Percentiles rank a stretch among this genome's conserved stretches.
Conservation (phyloP, 2,329 filamentous ascomycete species). For the Epichloe hybrida region DNA sequence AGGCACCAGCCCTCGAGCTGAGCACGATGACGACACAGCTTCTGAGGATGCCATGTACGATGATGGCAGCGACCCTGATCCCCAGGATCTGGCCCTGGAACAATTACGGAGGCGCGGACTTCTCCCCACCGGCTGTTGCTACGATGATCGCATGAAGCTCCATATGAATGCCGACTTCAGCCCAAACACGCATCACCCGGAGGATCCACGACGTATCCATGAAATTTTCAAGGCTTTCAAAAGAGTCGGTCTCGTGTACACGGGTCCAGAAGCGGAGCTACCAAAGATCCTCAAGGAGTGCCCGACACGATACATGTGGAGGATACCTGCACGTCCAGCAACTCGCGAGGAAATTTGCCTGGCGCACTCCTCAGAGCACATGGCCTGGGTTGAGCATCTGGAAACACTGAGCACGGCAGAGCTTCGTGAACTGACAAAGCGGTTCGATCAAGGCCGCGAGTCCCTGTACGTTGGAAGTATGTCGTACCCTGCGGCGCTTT, state of each 20-base stretch:
- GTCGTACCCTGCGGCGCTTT: conserved; percentile 65
- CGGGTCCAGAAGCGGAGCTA: conserved; percentile 41
- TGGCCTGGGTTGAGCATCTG: conserved; percentile 56
- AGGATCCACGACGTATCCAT: conserved; percentile 84
- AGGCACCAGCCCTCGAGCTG: conserved; percentile 10
- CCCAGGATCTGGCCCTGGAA: conserved; percentile 23
- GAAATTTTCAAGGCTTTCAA: conserved; percentile 87
- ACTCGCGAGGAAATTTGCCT: conserved; percentile 67
- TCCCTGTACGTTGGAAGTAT: conserved; percentile 75
- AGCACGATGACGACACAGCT: conserved; percentile 17
- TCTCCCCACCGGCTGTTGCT: conserved; percentile 66
- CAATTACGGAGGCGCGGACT: conserved; percentile 31
- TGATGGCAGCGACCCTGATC: conserved; percentile 22
- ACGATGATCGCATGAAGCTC: conserved; percentile 90
- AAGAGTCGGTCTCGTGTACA: conserved; percentile 62
- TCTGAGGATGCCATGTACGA: conserved; percentile 22
- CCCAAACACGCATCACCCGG: conserved; percentile 70
- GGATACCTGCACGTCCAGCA: conserved; percentile 68
- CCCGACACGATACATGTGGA: conserved; percentile 53
- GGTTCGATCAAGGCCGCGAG: conserved; percentile 50
- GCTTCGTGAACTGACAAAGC: conserved; percentile 51
- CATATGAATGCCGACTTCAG: conserved; percentile 75
- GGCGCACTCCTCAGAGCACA: conserved; percentile 68
- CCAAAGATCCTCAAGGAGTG: conserved; percentile 35
- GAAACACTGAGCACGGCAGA: conserved; percentile 43